A percentile compares a stretch with the other conserved stretches of the same genome.
phyloP scores from a whole-genome alignment of 768 basidiomycete species.

The Tricholoma saponaceum region DNA sequence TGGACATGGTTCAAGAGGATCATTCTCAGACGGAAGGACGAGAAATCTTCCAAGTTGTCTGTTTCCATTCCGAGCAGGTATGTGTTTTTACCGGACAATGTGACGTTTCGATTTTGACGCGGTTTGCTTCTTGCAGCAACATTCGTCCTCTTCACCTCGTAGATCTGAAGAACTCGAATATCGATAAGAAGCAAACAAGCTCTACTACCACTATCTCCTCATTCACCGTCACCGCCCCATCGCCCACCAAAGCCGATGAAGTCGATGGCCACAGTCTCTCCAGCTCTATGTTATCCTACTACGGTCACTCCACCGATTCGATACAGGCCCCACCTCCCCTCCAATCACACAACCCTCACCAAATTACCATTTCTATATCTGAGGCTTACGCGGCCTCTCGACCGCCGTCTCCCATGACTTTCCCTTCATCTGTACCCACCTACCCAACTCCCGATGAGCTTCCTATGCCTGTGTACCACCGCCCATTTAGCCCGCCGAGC shows the following conservation, averaged over 20 bases:
- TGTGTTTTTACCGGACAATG: not conserved
- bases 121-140: not conserved
- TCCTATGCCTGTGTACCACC: constrained; percentile 7
- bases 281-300: constrained; percentile 1
- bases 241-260: constrained; percentile 3
- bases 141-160: constrained; percentile 4
- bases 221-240: not conserved
- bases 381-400: not conserved
- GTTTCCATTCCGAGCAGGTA: not conserved
- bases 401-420: not conserved
- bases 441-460: not conserved
- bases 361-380: not conserved
- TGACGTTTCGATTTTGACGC: not conserved
- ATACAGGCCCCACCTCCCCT: not conserved
- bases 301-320: constrained; percentile 1
- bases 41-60: not conserved
- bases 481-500: constrained; percentile 13
- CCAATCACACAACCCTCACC: not conserved
- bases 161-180: not conserved
- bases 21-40: not conserved
- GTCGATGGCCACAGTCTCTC: not conserved
- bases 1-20: constrained; percentile 2
- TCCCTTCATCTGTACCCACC: not conserved
- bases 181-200: not conserved
- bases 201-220: not conserved